These are phyloP conservation scores for Zasmidium cellare DNA, from an alignment of 2,329 filamentous ascomycete species.

Conservation along the genomic window DNA sequence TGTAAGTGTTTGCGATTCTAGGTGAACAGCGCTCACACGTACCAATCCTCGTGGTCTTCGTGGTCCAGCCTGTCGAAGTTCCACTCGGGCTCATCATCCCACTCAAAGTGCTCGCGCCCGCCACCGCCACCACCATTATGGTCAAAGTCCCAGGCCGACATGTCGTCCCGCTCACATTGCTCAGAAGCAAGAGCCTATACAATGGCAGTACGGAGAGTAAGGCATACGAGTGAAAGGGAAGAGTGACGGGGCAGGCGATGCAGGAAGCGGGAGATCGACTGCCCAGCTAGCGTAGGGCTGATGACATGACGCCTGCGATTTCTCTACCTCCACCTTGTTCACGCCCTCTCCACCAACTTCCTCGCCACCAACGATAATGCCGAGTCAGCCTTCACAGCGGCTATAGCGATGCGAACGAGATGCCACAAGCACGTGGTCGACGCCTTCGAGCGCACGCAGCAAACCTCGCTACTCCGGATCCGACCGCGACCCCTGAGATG, in stretches of 20 bases:
- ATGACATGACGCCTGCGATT: background rate
- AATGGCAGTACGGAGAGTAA: background rate
- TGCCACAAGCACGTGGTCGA: constrained; percentile 32
- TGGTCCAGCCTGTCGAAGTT: constrained; percentile 5
- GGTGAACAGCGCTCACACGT: too few species aligned
- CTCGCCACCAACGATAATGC: constrained; percentile 6
- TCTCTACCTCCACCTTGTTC: background rate
- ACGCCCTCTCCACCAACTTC: constrained; percentile 1
- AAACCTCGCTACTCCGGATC: constrained; percentile 36
- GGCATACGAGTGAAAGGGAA: background rate
- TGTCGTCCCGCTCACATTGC: constrained; percentile 6
- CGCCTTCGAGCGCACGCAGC: constrained; percentile 36
- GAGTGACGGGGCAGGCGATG: background rate
- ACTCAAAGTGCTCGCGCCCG: constrained; percentile 1
- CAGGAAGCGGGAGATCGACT: background rate
- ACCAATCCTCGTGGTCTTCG: background rate
- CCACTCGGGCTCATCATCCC: constrained; percentile 2
- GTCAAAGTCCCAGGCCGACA: constrained; percentile 11
- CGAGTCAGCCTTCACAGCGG: constrained; percentile 1
- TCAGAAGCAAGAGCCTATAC: background rate
- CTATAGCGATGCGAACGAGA: constrained; percentile 33
- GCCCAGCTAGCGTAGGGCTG: background rate
- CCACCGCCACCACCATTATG: background rate
- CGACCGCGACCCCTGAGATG: constrained; percentile 29
- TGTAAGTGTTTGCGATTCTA: background rate